phyloP scores from a whole-genome alignment of 257 asterid genomes.

The Solanum gandarillasii region DNA sequence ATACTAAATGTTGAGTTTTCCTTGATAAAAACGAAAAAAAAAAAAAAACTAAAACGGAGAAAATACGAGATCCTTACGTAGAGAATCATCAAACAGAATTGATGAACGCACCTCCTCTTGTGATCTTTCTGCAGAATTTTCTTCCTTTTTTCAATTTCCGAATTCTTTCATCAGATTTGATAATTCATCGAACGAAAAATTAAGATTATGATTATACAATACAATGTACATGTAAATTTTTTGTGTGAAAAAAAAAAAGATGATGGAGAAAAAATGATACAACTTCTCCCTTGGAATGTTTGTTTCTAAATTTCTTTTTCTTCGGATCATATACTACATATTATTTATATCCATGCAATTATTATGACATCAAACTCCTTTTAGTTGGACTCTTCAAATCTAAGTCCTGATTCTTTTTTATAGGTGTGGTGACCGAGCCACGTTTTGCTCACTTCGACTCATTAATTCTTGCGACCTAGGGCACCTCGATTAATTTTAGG shows the following conservation, averaged over 20 bases:
- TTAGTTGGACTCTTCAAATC: neutral
- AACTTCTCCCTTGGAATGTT: neutral
- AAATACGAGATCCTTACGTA: neutral
- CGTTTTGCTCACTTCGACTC: neutral
- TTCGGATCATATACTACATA: neutral
- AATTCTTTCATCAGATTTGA: neutral
- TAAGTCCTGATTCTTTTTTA: neutral
- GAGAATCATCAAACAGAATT: neutral
- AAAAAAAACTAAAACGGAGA: neutral
- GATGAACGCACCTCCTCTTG: neutral
- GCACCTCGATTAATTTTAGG: neutral
- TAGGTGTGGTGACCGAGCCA: neutral
- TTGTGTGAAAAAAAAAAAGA: neutral
- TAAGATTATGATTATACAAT: neutral
- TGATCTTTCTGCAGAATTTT: neutral
- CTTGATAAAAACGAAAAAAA: neutral
- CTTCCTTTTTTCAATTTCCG: neutral
- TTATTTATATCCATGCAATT: neutral
- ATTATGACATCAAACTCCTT: neutral
- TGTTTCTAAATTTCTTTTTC: neutral
- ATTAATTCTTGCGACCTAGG: neutral
- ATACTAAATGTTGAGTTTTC: neutral
- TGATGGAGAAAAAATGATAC: neutral
- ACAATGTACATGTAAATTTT: neutral
- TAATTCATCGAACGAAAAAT: neutral